A percentile compares a stretch with the other conserved stretches of the same genome.
Evolutionary conservation across 345 rosid species (phyloP).

Genomic region (Populus deltoides): DNA sequence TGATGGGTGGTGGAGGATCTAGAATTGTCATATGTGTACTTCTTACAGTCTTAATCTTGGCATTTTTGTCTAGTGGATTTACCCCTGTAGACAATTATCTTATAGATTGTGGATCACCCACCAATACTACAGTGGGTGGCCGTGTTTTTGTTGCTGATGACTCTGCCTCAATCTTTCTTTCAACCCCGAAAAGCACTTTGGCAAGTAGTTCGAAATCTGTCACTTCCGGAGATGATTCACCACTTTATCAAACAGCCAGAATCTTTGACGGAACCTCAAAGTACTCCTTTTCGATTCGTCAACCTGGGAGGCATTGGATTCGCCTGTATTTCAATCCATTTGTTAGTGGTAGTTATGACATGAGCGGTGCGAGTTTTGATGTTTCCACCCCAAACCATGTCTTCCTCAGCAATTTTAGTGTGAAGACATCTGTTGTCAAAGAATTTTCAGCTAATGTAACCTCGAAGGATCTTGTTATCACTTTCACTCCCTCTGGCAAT

Average conservation of each 20-base stretch:
- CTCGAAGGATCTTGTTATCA: slow-evolving; percentile 49
- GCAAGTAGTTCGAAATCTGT: slow-evolving; percentile 39
- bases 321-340: slow-evolving; percentile 83
- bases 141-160: slow-evolving; percentile 67
- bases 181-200: slow-evolving; percentile 39
- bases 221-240: slow-evolving; percentile 38
- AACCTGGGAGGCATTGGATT: slow-evolving; percentile 75
- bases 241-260: slow-evolving; percentile 71
- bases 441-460: slow-evolving; percentile 65
- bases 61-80: slow-evolving; percentile 50
- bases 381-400: slow-evolving; percentile 53
- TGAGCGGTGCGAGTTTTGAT: slow-evolving; percentile 57
- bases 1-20: slow-evolving; percentile 40
- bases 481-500: slow-evolving; percentile 47
- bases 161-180: slow-evolving; percentile 48
- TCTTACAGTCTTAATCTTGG: slow-evolving; percentile 36
- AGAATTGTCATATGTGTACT: slow-evolving; percentile 35
- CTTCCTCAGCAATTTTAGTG: slow-evolving; percentile 51
- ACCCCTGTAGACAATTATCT: slow-evolving; percentile 65
- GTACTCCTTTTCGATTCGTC: slow-evolving; percentile 55
- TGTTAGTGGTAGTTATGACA: slow-evolving; percentile 40
- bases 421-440: slow-evolving; percentile 38
- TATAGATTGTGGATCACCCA: slow-evolving; percentile 74
- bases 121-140: slow-evolving; percentile 43
- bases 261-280: slow-evolving; percentile 56